Evolutionary conservation across 2,329 filamentous ascomycete genomes (phyloP).

Genomic region (Talaromyces marneffei): DNA sequence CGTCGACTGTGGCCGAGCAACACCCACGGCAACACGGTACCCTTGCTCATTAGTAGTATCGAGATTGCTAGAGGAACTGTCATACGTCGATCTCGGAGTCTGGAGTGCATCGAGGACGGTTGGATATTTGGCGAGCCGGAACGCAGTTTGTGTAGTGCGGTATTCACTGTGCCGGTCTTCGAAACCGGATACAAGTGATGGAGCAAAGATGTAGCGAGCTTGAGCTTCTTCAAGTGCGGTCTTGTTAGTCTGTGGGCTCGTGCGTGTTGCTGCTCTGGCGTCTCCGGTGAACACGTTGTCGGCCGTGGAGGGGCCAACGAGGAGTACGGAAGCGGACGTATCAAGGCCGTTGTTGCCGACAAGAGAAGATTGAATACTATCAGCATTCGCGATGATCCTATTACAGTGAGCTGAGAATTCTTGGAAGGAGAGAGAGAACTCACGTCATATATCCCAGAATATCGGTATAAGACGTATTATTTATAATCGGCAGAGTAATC

Average conservation of each 20-base stretch:
- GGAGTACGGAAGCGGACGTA: not conserved
- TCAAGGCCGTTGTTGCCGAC: slow-evolving; percentile 8
- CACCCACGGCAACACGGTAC: slow-evolving; percentile 69
- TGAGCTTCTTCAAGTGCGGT: slow-evolving; percentile 2
- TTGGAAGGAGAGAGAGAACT: slow-evolving; percentile 35
- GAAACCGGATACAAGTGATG: not conserved
- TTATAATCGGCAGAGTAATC: slow-evolving; percentile 71
- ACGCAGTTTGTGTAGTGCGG: slow-evolving; percentile 43
- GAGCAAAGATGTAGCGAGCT: slow-evolving; percentile 9
- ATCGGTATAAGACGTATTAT: slow-evolving; percentile 55
- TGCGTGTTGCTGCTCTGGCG: not conserved
- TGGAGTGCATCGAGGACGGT: slow-evolving; percentile 58
- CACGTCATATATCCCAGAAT: slow-evolving; percentile 80
- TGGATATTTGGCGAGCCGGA: slow-evolving; percentile 57
- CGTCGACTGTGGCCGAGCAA: slow-evolving; percentile 60
- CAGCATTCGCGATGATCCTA: slow-evolving; percentile 48
- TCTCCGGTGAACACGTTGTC: not conserved
- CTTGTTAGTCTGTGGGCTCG: not conserved
- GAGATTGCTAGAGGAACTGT: slow-evolving; percentile 64
- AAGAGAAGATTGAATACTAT: slow-evolving; percentile 41
- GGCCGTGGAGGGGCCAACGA: slow-evolving; percentile 3
- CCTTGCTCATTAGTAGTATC: slow-evolving; percentile 68
- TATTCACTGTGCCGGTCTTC: slow-evolving; percentile 8
- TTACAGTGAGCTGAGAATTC: slow-evolving; percentile 41
- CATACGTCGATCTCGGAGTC: slow-evolving; percentile 44